phyloP scores from a whole-genome alignment of 1,284 basidiomycete species.

The Crucibulum parvulum region DNA sequence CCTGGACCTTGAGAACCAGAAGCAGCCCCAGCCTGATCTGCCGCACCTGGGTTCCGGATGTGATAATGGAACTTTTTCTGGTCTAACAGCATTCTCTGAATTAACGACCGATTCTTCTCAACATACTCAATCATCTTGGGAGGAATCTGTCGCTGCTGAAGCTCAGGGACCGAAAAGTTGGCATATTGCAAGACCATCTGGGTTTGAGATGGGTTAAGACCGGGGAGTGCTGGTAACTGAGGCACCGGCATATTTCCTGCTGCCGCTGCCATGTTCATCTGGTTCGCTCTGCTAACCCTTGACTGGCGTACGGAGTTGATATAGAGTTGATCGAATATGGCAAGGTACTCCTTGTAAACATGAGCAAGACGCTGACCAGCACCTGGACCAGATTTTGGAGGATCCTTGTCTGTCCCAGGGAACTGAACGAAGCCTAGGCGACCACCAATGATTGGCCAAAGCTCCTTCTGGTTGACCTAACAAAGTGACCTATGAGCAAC shows the following conservation, averaged over 20 bases:
- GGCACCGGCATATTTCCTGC: neutral
- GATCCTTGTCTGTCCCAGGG: slow-evolving; percentile 59
- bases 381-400: slow-evolving; percentile 62
- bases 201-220: neutral
- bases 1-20: slow-evolving; percentile 3
- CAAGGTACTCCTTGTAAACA: slow-evolving; percentile 65
- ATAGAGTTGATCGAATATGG: slow-evolving; percentile 63
- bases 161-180: slow-evolving; percentile 50
- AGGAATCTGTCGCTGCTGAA: slow-evolving; percentile 57
- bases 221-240: neutral
- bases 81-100: slow-evolving; percentile 49
- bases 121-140: slow-evolving; percentile 61
- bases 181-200: slow-evolving; percentile 39
- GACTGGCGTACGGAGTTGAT: slow-evolving; percentile 39
- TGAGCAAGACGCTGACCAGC: slow-evolving; percentile 64
- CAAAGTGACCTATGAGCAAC: neutral
- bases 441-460: slow-evolving; percentile 71
- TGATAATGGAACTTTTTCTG: slow-evolving; percentile 48
- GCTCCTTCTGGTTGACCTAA: slow-evolving; percentile 61
- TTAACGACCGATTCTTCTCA: slow-evolving; percentile 56
- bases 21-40: slow-evolving; percentile 5
- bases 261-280: neutral
- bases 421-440: slow-evolving; percentile 69
- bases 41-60: slow-evolving; percentile 19
- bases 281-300: slow-evolving; percentile 16